Conservation (phyloP, 345 rosid species). For the Citrus glauca region DNA sequence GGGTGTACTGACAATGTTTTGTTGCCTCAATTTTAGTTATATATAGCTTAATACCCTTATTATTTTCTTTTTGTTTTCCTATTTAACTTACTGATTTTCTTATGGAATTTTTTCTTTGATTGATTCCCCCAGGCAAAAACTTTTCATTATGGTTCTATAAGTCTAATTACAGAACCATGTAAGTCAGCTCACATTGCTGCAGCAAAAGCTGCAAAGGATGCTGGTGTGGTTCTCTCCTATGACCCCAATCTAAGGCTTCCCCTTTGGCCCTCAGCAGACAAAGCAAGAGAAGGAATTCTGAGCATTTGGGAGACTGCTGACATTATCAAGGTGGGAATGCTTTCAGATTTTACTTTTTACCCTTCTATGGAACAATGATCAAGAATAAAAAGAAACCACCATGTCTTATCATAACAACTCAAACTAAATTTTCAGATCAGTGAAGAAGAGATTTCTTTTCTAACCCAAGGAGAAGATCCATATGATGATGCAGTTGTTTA, state of each 20-base stretch:
- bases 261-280: conserved; percentile 80
- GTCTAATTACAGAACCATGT: conserved; percentile 97
- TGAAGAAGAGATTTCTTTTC: conserved; percentile 85
- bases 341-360: not conserved
- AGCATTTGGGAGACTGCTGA: conserved; percentile 91
- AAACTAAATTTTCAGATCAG: conserved; percentile 50
- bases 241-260: conserved; percentile 97
- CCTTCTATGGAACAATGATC: not conserved
- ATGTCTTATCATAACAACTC: not conserved
- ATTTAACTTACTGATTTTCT: not conserved
- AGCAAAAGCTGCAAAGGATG: conserved; percentile 86
- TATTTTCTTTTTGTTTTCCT: not conserved
- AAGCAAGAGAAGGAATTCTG: conserved; percentile 79
- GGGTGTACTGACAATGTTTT: not conserved
- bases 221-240: conserved; percentile 80
- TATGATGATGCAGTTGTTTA: conserved; percentile 76
- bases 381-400: not conserved
- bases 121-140: conserved; percentile 63
- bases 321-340: conserved; percentile 61
- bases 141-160: conserved; percentile 92
- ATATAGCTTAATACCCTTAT: not conserved
- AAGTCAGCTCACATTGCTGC: conserved; percentile 94
- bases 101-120: not conserved
- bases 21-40: not conserved
- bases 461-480: conserved; percentile 91